phyloP scores from a whole-genome alignment of 2,329 filamentous ascomycete species.

The Amauroascus verrucosus region DNA sequence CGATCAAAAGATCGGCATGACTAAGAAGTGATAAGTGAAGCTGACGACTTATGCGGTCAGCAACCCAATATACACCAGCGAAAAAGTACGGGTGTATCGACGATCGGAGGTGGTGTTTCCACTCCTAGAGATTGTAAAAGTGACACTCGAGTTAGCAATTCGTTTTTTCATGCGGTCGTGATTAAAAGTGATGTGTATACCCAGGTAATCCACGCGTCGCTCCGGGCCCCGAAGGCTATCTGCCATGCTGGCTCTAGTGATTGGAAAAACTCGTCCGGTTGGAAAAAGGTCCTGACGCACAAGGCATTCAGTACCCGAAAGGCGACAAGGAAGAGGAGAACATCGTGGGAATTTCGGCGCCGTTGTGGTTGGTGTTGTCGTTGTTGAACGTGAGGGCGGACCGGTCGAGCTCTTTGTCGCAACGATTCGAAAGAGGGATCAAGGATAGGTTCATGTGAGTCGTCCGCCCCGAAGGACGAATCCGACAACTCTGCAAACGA shows the following conservation, averaged over 20 bases:
- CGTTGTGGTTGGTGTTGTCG: too few species aligned
- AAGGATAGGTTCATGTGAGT: not conserved
- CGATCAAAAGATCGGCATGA: conserved; percentile 57
- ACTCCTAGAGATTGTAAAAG: conserved; percentile 56
- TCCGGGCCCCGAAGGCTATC: conserved; percentile 64
- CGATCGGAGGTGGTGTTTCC: conserved; percentile 75
- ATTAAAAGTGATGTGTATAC: conserved; percentile 40
- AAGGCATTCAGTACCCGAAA: conserved; percentile 74
- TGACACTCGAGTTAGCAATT: conserved; percentile 5
- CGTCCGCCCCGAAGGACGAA: conserved; percentile 3
- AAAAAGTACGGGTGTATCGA: conserved; percentile 88
- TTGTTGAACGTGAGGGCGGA: conserved; percentile 1
- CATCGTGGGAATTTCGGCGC: conserved; percentile 13
- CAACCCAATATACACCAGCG: conserved; percentile 58
- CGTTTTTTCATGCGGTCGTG: conserved; percentile 1
- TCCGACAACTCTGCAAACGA: conserved; percentile 1
- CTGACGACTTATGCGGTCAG: conserved; percentile 47
- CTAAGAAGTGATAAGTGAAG: conserved; percentile 46
- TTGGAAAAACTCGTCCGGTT: conserved; percentile 97
- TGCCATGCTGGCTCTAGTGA: conserved; percentile 90
- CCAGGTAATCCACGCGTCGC: conserved; percentile 92
- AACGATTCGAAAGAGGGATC: not conserved
- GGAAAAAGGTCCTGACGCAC: conserved; percentile 79
- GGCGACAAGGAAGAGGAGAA: conserved; percentile 43
- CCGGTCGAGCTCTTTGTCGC: not conserved